Conservation (phyloP, 768 basidiomycete species). For the Agrocybe chaxingu region DNA sequence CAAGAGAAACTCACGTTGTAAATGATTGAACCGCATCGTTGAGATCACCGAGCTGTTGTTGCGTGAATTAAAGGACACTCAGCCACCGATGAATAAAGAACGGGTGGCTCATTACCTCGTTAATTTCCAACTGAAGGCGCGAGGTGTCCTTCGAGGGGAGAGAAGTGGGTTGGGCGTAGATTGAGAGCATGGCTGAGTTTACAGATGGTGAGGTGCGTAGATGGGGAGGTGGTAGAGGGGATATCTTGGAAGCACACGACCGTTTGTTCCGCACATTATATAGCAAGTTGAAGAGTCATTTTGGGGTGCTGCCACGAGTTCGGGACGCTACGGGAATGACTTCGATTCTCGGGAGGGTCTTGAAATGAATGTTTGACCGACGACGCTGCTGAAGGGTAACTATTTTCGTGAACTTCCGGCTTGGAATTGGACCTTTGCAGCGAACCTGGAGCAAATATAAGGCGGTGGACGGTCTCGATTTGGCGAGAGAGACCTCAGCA, state of each 20-base stretch:
- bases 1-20: conserved; percentile 43
- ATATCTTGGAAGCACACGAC: conserved; percentile 25
- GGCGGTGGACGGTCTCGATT: too few species aligned
- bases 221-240: conserved; percentile 5
- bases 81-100: background rate
- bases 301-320: conserved; percentile 21
- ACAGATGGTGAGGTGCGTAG: background rate
- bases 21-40: conserved; percentile 60
- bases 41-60: conserved; percentile 44
- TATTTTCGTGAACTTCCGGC: conserved; percentile 3
- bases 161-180: conserved; percentile 17
- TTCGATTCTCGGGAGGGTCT: conserved; percentile 12
- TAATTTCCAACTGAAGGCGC: conserved; percentile 17
- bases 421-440: background rate
- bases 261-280: conserved; percentile 14
- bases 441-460: background rate
- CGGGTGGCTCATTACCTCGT: background rate
- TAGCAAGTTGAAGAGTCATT: conserved; percentile 10
- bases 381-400: conserved; percentile 4
- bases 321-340: conserved; percentile 31
- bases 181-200: conserved; percentile 20
- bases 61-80: background rate
- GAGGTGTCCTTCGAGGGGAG: conserved; percentile 14
- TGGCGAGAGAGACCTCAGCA: too few species aligned
- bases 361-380: background rate